Percentiles rank a stretch among this genome's conserved stretches.
These are phyloP conservation scores for Tillandsia fasciculata DNA, from an alignment of 176 grass and related monocot species.

Conservation along the genomic window DNA sequence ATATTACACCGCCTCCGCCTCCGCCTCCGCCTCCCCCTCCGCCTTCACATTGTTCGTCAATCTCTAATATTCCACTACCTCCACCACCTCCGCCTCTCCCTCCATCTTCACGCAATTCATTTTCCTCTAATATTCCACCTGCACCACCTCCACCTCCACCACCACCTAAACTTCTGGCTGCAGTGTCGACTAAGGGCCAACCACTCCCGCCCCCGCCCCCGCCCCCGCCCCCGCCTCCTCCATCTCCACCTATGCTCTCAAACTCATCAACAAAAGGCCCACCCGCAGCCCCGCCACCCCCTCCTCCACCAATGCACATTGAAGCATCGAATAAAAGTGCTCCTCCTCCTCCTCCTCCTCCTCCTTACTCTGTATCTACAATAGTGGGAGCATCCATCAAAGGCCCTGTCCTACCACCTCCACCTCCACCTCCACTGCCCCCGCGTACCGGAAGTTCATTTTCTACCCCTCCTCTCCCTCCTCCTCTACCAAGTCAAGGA, in stretches of 20 bases:
- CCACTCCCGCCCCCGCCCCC: slow-evolving; percentile 7
- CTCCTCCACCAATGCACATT: not conserved
- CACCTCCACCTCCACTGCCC: not conserved
- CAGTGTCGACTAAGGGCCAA: no score
- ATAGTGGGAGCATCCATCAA: not conserved
- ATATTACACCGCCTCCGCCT: not conserved
- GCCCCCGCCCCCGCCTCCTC: slow-evolving; percentile 19
- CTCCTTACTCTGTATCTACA: not conserved
- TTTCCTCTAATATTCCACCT: no score
- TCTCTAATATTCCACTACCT: no score
- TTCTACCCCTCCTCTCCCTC: not conserved
- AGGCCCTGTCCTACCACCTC: slow-evolving; percentile 13
- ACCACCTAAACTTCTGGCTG: no score
- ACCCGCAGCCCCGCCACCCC: slow-evolving; percentile 14
- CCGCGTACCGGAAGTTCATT: no score
- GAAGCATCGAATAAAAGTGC: not conserved
- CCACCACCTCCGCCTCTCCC: no score
- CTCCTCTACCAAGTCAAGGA: not conserved
- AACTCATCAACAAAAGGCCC: slow-evolving; percentile 17
- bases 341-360: slow-evolving; percentile 13
- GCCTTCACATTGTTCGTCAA: no score
- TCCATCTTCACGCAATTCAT: no score
- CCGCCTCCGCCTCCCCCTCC: slow-evolving; percentile 5
- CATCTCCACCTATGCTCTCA: slow-evolving; percentile 8
- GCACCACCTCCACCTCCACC: no score